These are phyloP conservation scores for Ramaria sp. DNA, from an alignment of 768 basidiomycete genomes.

Conservation along the genomic window DNA sequence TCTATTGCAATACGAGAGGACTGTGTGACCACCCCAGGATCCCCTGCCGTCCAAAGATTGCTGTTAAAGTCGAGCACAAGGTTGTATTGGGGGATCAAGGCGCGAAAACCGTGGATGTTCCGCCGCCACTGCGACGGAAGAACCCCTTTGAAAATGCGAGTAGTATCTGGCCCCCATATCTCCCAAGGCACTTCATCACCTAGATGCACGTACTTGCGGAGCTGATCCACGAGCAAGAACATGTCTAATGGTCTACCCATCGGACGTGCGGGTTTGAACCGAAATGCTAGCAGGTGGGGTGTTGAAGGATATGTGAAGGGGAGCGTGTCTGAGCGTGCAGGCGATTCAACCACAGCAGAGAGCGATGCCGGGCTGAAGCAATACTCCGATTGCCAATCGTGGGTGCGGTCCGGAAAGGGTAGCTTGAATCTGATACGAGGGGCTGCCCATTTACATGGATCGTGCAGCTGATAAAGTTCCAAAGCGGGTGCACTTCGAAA, in stretches of 20 bases:
- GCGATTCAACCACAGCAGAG: not conserved
- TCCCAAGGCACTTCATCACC: not conserved
- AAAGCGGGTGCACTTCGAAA: not conserved
- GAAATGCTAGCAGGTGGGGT: not conserved
- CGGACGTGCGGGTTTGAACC: not conserved
- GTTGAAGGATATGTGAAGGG: not conserved
- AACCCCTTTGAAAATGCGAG: not conserved
- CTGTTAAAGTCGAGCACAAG: constrained; percentile 6
- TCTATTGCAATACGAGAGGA: not conserved
- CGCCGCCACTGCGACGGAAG: constrained; percentile 4
- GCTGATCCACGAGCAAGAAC: not conserved
- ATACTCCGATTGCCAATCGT: not conserved
- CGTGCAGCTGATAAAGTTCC: not conserved
- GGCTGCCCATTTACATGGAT: not conserved
- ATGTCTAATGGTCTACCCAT: constrained; percentile 2
- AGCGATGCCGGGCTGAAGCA: constrained; percentile 7
- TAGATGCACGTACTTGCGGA: not conserved
- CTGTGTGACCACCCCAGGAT: not conserved
- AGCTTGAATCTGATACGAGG: not conserved
- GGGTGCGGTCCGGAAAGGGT: not conserved
- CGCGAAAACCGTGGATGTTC: constrained; percentile 2
- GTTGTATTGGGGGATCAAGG: constrained; percentile 1
- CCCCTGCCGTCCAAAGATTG: not conserved
- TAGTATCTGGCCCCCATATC: constrained; percentile 3
- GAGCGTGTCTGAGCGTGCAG: not conserved